These are phyloP conservation scores for Taphrina sp. DNA, from an alignment of 1,139 yeast species.

Conservation along the genomic window DNA sequence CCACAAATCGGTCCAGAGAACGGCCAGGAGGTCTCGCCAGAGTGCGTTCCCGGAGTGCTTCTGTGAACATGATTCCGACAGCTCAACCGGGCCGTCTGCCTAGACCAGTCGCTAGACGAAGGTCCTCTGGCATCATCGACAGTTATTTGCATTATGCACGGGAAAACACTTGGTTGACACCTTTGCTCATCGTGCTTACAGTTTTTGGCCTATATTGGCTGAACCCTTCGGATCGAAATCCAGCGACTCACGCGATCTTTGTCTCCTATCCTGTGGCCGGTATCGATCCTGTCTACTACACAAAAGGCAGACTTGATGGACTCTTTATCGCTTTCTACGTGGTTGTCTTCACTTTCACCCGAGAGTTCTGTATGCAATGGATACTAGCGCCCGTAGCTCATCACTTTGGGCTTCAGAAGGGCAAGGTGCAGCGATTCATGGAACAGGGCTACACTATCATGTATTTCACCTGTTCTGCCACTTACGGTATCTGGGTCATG, in stretches of 20 bases:
- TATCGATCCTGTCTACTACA: slow-evolving; percentile 51
- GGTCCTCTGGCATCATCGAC: slow-evolving; percentile 15
- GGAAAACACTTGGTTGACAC: slow-evolving; percentile 27
- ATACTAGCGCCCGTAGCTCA: slow-evolving; percentile 74
- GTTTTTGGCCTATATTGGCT: slow-evolving; percentile 12
- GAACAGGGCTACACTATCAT: slow-evolving; percentile 86
- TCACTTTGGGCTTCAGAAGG: slow-evolving; percentile 21
- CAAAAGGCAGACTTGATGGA: slow-evolving; percentile 82
- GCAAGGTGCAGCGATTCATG: slow-evolving; percentile 69
- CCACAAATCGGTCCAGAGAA: too few relatives aligned
- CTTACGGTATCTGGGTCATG: slow-evolving; percentile 73
- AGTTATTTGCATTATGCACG: slow-evolving; percentile 14
- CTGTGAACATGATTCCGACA: slow-evolving; percentile 29
- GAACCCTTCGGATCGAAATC: slow-evolving; percentile 19
- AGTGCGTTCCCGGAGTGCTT: slow-evolving; percentile 25
- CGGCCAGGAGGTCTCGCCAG: slow-evolving; percentile 12
- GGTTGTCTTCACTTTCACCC: slow-evolving; percentile 79
- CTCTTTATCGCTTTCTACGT: slow-evolving; percentile 76
- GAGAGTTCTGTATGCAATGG: slow-evolving; percentile 88
- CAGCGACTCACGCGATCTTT: slow-evolving; percentile 26
- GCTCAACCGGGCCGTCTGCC: slow-evolving; percentile 28
- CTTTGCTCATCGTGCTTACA: slow-evolving; percentile 16
- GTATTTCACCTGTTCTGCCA: slow-evolving; percentile 79
- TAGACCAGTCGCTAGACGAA: slow-evolving; percentile 6
- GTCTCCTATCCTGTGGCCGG: slow-evolving; percentile 34